Base-by-base conservation (phyloP, 768 basidiomycete species). In the Kwoniella europaea region DNA sequence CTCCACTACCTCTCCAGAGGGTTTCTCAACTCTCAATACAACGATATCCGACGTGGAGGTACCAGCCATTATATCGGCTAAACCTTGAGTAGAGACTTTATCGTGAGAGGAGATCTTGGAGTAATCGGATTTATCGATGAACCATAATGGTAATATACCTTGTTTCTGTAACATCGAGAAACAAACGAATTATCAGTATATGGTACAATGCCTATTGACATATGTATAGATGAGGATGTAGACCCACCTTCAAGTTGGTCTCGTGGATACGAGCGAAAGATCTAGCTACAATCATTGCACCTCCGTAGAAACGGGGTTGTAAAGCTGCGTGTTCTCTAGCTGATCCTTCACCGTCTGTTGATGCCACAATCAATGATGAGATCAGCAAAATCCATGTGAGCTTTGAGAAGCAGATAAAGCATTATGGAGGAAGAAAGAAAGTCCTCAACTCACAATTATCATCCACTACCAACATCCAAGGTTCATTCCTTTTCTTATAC, bases 221-320 rank as follows among this genome's bases (percentile, higher is more conserved):
- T 56, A 56, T 56, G 55, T 22, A 22, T 56, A 50, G 46, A 50
- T 13, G 46, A 4, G 44, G 44, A 50, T 10, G 54, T 5, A 7
- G n/a, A 80, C 87, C 50, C 72, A 91, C 93, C 86, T 97, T 97
- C 68, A 98, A 85, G 83, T 98, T 98, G 6, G 95, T 96, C 86
- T 98, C 97, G 82, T 99, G 97, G 62, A 99, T 99, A 62, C 97
- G 91, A 74, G 97, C 97, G 79, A 99, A 98, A 1, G 94, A 98
- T 22, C 94, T 87, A 0, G 94, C 94, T 67, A 97, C 82, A 76
- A 98, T 94, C 86, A 94, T 86, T 5, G 88, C 88, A 78, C 93
- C 94, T 18, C 96, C 93, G 74, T 93, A 94, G 85, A 94, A 97
- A 20, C 97, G 89, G 27, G 97, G 97, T 81, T 98, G 96, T 43